Percentiles rank a stretch among this genome's conserved stretches.
Evolutionary conservation across 2,329 filamentous ascomycete genomes (phyloP).

Genomic region (Rutstroemia sydowiana): DNA sequence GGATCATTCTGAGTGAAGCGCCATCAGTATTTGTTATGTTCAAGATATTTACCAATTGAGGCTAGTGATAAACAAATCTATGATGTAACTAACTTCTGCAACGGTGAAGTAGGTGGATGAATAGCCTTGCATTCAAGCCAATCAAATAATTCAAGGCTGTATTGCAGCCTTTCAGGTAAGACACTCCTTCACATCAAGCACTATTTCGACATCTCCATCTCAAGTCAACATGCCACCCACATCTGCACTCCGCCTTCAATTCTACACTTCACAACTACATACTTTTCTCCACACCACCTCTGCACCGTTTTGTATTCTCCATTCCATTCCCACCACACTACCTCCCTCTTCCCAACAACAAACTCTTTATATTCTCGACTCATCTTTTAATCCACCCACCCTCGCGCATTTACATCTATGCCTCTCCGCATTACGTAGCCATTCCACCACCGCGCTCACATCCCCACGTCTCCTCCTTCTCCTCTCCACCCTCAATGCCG

Average conservation of each 20-base stretch:
- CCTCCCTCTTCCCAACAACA: constrained; percentile 18
- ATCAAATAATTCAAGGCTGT: too few species aligned
- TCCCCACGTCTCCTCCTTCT: background rate
- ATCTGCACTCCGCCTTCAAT: constrained; percentile 22
- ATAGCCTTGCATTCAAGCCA: too few species aligned
- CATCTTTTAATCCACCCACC: constrained; percentile 63
- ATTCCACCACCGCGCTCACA: constrained; percentile 16
- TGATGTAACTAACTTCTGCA: too few species aligned
- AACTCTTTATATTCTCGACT: constrained; percentile 53
- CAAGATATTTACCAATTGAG: too few species aligned
- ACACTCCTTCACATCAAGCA: too few species aligned
- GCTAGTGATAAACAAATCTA: too few species aligned
- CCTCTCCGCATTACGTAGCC: constrained; percentile 34
- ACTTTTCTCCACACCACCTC: too few species aligned
- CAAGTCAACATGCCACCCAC: constrained; percentile 14
- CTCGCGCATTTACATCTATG: constrained; percentile 53
- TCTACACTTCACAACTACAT: constrained; percentile 15
- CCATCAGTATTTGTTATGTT: too few species aligned
- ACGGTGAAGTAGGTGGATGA: too few species aligned
- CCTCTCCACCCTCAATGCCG: background rate
- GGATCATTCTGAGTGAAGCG: too few species aligned
- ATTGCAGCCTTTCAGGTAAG: too few species aligned
- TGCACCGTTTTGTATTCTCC: constrained; percentile 27
- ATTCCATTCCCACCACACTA: constrained; percentile 15
- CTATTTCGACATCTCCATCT: too few species aligned